A percentile compares a stretch with the other conserved stretches of the same genome.
These are phyloP conservation scores for Priceomyces melissophilus DNA, from an alignment of 805 yeast genomes.

Conservation along the genomic window DNA sequence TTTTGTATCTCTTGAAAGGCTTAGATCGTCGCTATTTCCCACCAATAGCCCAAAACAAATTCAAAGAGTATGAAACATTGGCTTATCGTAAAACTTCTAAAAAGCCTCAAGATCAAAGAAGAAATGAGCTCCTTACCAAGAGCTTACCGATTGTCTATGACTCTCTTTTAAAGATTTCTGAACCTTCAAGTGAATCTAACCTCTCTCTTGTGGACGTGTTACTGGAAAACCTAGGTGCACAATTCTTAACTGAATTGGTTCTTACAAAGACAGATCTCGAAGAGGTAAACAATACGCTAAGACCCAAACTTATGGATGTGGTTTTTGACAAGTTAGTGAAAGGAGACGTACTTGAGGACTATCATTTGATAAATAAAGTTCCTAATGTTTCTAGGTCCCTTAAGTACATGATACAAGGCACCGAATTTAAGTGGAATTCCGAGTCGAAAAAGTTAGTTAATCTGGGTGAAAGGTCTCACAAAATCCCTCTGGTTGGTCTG, in stretches of 20 bases:
- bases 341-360: conserved; percentile 65
- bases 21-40: conserved; percentile 79
- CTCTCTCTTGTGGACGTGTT: conserved; percentile 49
- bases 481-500: conserved; percentile 49
- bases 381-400: conserved; percentile 74
- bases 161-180: conserved; percentile 36
- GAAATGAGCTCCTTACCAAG: conserved; percentile 59
- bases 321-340: conserved; percentile 53
- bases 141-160: conserved; percentile 66
- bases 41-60: conserved; percentile 59
- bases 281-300: conserved; percentile 35
- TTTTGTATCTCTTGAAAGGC: conserved; percentile 75
- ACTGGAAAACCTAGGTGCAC: conserved; percentile 76
- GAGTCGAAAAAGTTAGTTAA: conserved; percentile 45
- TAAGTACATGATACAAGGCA: conserved; percentile 78
- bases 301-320: conserved; percentile 50
- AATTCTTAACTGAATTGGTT: conserved; percentile 73
- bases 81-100: conserved; percentile 66
- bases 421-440: conserved; percentile 68
- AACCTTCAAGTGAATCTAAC: conserved; percentile 25
- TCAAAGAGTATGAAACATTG: conserved; percentile 57
- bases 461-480: conserved; percentile 25
- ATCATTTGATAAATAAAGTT: conserved; percentile 60
- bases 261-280: conserved; percentile 38
- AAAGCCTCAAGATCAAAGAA: conserved; percentile 76